phyloP scores from a whole-genome alignment of 345 rosid genomes.

The Bruguiera parviflora region DNA sequence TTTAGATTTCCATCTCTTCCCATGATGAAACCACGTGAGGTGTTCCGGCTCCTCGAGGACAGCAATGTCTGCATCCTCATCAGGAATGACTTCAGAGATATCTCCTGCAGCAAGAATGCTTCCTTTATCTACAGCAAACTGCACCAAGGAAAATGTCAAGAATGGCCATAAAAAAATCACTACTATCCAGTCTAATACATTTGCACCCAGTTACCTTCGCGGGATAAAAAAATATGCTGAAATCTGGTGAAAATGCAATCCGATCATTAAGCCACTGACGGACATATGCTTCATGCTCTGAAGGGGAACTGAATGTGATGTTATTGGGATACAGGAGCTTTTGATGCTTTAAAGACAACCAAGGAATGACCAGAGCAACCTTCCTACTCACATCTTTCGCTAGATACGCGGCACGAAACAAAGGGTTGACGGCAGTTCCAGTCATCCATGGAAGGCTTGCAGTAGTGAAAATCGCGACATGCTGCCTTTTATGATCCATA shows the following conservation, averaged over 20 bases:
- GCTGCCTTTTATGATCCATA: slow-evolving; percentile 56
- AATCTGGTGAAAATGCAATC: slow-evolving; percentile 43
- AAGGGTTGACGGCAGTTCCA: slow-evolving; percentile 93
- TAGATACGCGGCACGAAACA: slow-evolving; percentile 93
- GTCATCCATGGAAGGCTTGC: slow-evolving; percentile 99
- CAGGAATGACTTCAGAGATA: slow-evolving; percentile 64
- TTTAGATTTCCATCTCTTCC: slow-evolving; percentile 84
- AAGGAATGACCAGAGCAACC: slow-evolving; percentile 88
- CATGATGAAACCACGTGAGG: slow-evolving; percentile 99
- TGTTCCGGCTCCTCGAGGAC: slow-evolving; percentile 99
- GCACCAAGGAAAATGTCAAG: slow-evolving; percentile 20
- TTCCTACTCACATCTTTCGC: slow-evolving; percentile 60
- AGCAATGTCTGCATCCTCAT: slow-evolving; percentile 81
- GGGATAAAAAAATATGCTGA: slow-evolving; percentile 68
- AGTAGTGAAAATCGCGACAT: slow-evolving; percentile 81
- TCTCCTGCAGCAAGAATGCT: slow-evolving; percentile 92
- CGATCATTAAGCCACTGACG: slow-evolving; percentile 81
- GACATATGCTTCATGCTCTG: slow-evolving; percentile 68
- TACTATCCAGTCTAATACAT: not conserved
- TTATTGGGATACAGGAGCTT: slow-evolving; percentile 60
- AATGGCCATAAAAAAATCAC: slow-evolving; percentile 2
- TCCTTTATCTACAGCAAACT: slow-evolving; percentile 84
- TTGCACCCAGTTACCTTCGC: slow-evolving; percentile 57
- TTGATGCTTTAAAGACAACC: slow-evolving; percentile 76
- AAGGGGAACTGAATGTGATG: slow-evolving; percentile 55